Conservation (phyloP, 805 yeast genomes). For the Yarrowia sp. region DNA sequence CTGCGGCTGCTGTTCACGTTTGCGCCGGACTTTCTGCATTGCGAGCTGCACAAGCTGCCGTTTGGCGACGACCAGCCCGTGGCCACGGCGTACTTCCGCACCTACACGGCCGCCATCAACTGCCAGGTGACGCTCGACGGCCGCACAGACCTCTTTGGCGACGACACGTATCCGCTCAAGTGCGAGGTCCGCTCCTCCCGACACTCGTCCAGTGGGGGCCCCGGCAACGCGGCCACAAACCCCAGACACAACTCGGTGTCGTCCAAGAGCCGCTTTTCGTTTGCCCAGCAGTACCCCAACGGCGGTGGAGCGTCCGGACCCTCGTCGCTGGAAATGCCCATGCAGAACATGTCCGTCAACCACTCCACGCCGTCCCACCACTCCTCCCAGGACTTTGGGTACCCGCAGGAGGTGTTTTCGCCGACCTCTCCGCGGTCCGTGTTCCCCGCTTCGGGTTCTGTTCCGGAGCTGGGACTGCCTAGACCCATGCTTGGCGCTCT, state of each 20-base stretch:
- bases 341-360: constrained; percentile 38
- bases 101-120: constrained; percentile 40
- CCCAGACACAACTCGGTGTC: constrained; percentile 34
- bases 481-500: constrained; percentile 31
- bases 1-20: constrained; percentile 52
- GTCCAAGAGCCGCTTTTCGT: constrained; percentile 27
- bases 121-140: constrained; percentile 32
- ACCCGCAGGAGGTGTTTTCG: constrained; percentile 41
- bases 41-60: constrained; percentile 49
- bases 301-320: not conserved
- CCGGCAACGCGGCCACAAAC: not conserved
- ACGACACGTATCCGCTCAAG: constrained; percentile 21
- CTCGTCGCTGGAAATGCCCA: constrained; percentile 33
- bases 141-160: constrained; percentile 31
- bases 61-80: constrained; percentile 41
- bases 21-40: constrained; percentile 50
- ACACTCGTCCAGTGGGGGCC: constrained; percentile 24
- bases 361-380: constrained; percentile 18
- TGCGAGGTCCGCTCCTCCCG: constrained; percentile 32
- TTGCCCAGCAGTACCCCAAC: constrained; percentile 33
- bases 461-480: constrained; percentile 30
- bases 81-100: constrained; percentile 48
- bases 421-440: constrained; percentile 45
- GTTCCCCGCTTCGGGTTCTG: constrained; percentile 41
- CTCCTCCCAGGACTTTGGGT: constrained; percentile 26